Evolutionary conservation across 805 yeast genomes (phyloP), one percentile per base, ranked within the genome.

Genomic region (Kazachstania viticola): DNA sequence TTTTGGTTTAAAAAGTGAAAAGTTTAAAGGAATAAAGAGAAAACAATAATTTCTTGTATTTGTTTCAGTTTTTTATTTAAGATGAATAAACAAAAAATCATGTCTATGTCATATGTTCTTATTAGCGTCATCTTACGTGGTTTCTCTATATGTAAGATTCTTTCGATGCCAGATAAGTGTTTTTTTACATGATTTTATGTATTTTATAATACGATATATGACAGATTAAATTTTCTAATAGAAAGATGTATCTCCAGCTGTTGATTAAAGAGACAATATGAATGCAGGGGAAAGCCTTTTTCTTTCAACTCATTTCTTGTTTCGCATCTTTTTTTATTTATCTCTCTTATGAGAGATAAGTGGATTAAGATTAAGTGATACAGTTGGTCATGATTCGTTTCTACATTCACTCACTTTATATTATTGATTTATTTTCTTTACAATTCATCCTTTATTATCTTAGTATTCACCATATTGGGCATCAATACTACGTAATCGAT

Each of bases 401-500:
- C n/a, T 19, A 14, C 29, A 16, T 39, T 29, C 33, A 21, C 32
- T 33, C 23, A 23, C 22, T 18, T 33, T 30, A 30, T 33, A 12
- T 17, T 11, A 30, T 26, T 18, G 22, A 11, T 5, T 9, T n/a
- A 14, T 14, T 14, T 12, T 3, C n/a, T 13, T 35, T 42, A 48
- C 36, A 48, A 36, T 34, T 48, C 53, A 29, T 49, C 50, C 21
- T 38, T 33, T 9, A 45, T 25, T 23, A 18, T 35, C 7, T 31
- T 21, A 12, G 31, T 29, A 11, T 24, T 24, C 33, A 39, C 33
- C 23, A 41, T 37, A 14, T 36, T 34, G 13, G 77, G 76, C 31
- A 51, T 55, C 4, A 73, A 44, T 7, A 73, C 63, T 13, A 51
- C 53, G 42, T 70, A 72, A 22, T 71, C 70, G 13, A 73, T 56